Evolutionary conservation across 169 alveolate species (phyloP).

Genomic region (Neospora caninum): DNA sequence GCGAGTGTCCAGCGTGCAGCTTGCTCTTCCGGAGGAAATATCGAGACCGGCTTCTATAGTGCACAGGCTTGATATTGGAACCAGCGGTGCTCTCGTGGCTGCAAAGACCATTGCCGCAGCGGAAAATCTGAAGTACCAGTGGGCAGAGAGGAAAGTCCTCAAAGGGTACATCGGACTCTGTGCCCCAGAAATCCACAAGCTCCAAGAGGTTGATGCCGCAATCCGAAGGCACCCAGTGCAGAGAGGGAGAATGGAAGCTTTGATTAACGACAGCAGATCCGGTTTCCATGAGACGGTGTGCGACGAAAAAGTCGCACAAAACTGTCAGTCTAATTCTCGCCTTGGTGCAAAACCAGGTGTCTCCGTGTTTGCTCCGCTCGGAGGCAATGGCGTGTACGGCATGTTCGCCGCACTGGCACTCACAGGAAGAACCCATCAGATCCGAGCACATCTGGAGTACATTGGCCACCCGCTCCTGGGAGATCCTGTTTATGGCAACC

Average conservation of each 20-base stretch:
- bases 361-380: constrained; percentile 44
- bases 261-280: constrained; percentile 21
- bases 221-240: constrained; percentile 52
- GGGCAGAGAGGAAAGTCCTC: constrained; percentile 44
- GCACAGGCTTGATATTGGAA: constrained; percentile 66
- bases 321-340: background rate
- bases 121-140: constrained; percentile 44
- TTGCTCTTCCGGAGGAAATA: background rate
- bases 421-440: constrained; percentile 69
- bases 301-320: constrained; percentile 13
- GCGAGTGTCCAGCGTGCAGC: background rate
- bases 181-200: constrained; percentile 29
- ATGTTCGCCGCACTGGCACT: constrained; percentile 56
- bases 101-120: constrained; percentile 61
- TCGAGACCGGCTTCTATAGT: constrained; percentile 27
- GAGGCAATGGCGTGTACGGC: constrained; percentile 40
- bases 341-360: background rate
- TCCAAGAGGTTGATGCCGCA: constrained; percentile 49
- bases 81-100: constrained; percentile 60
- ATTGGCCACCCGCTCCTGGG: constrained; percentile 62
- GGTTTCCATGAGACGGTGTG: background rate
- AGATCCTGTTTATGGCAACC: constrained; percentile 58
- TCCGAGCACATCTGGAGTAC: constrained; percentile 62
- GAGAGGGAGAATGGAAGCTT: constrained; percentile 56
- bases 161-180: constrained; percentile 59